phyloP scores from a whole-genome alignment of 352 stramenopile species.

The Albugo candida region DNA sequence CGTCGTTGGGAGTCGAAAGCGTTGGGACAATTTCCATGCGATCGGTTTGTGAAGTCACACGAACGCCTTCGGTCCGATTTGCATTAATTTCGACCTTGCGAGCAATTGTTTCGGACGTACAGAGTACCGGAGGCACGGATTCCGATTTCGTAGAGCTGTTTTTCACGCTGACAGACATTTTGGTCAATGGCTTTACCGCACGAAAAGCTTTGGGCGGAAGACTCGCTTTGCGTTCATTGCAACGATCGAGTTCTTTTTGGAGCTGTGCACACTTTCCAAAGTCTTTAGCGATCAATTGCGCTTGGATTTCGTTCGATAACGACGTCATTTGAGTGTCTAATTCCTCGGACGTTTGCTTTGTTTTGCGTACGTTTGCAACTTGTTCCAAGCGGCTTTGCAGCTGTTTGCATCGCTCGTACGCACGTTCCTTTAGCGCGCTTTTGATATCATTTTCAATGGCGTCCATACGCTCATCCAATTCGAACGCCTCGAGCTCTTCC shows the following conservation, averaged over 20 bases:
- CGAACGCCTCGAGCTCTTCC: slow-evolving; percentile 63
- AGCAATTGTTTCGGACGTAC: too few species aligned
- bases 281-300: slow-evolving; percentile 58
- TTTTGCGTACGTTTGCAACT: slow-evolving; percentile 55
- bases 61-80: too few species aligned
- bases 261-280: slow-evolving; percentile 76
- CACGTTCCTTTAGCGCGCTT: slow-evolving; percentile 47
- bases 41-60: too few species aligned
- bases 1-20: too few species aligned
- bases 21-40: too few species aligned
- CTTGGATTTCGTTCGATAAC: slow-evolving; percentile 43
- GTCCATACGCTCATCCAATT: slow-evolving; percentile 66
- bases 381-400: slow-evolving; percentile 50
- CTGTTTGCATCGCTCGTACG: slow-evolving; percentile 61
- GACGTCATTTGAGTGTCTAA: slow-evolving; percentile 56
- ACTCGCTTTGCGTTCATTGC: slow-evolving; percentile 30
- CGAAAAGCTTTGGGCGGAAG: too few species aligned
- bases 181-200: too few species aligned
- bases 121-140: neutral
- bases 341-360: slow-evolving; percentile 69
- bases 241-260: slow-evolving; percentile 55
- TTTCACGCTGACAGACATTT: too few species aligned
- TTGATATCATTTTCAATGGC: slow-evolving; percentile 43
- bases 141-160: too few species aligned
- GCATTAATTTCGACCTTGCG: too few species aligned